A percentile compares a stretch with the other conserved stretches of the same genome.
These are phyloP conservation scores for Gaultheria prostrata DNA, from an alignment of 148 eudicot species.

Conservation along the genomic window DNA sequence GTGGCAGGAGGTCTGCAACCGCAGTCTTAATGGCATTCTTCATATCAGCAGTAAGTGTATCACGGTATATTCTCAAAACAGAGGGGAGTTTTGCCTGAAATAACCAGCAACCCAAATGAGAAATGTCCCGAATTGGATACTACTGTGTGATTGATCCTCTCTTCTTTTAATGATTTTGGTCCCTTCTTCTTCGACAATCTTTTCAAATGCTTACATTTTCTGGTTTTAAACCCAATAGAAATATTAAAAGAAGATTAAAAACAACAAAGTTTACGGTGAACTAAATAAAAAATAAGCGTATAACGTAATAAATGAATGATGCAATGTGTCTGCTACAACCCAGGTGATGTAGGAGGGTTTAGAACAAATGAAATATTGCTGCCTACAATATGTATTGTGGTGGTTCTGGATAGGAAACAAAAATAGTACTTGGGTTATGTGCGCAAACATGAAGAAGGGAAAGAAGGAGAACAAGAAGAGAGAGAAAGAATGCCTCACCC, in stretches of 20 bases:
- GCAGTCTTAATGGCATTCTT: conserved; percentile 80
- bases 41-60: conserved; percentile 89
- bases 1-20: conserved; percentile 79
- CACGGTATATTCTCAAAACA: conserved; percentile 89
- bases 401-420: neutral
- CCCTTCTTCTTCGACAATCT: neutral
- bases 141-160: neutral
- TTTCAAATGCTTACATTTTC: conserved; percentile 1
- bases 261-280: neutral
- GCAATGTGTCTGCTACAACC: neutral
- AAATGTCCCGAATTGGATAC: conserved; percentile 5
- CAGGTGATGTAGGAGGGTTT: neutral
- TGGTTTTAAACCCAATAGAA: neutral
- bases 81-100: conserved; percentile 91
- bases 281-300: neutral
- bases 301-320: neutral
- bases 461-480: neutral
- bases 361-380: neutral
- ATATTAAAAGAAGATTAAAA: neutral
- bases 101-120: conserved; percentile 7
- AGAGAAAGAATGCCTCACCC: neutral
- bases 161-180: neutral
- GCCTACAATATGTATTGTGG: neutral
- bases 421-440: neutral
- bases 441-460: neutral